A percentile compares a stretch with the other conserved stretches of the same genome.
Evolutionary conservation across 768 basidiomycete genomes (phyloP).

Genomic region (Boletus eberwhitei): DNA sequence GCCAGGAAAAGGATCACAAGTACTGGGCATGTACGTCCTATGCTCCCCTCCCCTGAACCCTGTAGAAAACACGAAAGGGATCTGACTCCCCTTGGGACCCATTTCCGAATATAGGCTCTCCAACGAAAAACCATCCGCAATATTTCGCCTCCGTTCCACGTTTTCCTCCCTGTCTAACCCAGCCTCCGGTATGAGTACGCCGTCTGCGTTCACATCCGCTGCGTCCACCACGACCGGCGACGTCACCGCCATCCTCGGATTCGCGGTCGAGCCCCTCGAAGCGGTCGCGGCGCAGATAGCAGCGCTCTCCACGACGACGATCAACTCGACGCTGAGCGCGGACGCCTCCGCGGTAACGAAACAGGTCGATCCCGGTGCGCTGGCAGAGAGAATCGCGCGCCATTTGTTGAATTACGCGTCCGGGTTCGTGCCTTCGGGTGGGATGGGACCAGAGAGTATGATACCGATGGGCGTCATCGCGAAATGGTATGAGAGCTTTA

Average conservation of each 20-base stretch:
- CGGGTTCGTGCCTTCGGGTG: conserved; percentile 51
- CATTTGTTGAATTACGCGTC: conserved; percentile 75
- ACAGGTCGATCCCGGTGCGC: conserved; percentile 6
- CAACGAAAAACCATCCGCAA: conserved; percentile 86
- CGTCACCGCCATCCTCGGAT: conserved; percentile 72
- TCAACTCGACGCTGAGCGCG: conserved; percentile 23
- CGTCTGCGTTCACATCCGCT: conserved; percentile 30
- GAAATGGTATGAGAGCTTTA: conserved; percentile 71
- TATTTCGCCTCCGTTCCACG: conserved; percentile 75
- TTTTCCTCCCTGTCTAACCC: conserved; percentile 40
- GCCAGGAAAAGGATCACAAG: conserved; percentile 84
- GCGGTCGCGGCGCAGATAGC: conserved; percentile 59
- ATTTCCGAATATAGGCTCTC: conserved; percentile 56
- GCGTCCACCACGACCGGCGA: conserved; percentile 37
- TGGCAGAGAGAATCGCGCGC: conserved; percentile 43
- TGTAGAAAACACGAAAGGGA: neutral
- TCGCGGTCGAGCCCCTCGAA: conserved; percentile 73
- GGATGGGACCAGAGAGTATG: conserved; percentile 46
- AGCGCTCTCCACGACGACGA: conserved; percentile 35
- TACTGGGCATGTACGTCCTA: conserved; percentile 71
- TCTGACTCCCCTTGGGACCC: neutral
- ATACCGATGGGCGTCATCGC: conserved; percentile 62
- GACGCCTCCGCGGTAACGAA: conserved; percentile 12
- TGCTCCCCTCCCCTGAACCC: neutral
- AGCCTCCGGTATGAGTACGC: conserved; percentile 29